Base-by-base conservation (phyloP, 257 asterid species). In the Echites panduratus region DNA sequence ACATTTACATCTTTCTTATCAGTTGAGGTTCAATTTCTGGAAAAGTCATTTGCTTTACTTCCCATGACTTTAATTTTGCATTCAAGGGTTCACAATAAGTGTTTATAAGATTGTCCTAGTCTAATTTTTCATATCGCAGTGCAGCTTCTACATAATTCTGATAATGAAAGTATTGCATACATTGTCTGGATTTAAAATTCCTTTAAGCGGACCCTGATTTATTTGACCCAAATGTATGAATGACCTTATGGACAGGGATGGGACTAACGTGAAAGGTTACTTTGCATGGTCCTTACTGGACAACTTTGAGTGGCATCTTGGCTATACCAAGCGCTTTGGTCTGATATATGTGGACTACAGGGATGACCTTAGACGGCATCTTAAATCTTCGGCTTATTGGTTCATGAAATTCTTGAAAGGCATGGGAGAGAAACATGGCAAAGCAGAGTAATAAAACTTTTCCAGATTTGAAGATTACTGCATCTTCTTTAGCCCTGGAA, bases 331-430 rank as follows among this genome's bases (percentile, higher is more conserved):
- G 74, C 78, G 76, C 64, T 78, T 74, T n/a, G 82, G 83, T 48
- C 72, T 70, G 73, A 62, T 82, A 53, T 82, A 80, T 14, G 88
- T 85, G 58, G 89, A 87, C 87, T 85, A 40, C 76, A 71, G 66
- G 70, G 79, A 82, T 26, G 77, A 79, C 71, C 78, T 81, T 56
- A 66, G 74, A 14, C 77, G 87, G 0, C 89, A 79, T 70, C 81
- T 76, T 13, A 84, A 87, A 78, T 81, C 87, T 22, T 82, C 91
- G 17, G 91, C 91, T 75, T 75, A 84, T 76, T 87, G 89, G 89
- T 87, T 82, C 76, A 56, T 71, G 75, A 78, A 77, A 78, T 81
- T 84, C 66, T 66, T 84, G 70, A 81, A 79, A 75, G 84, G 69
- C 12, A 74, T 70, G 50, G 78, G 40, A 66, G 82, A 29, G 27